Base-by-base conservation (phyloP, 371 early-diverging fungal species). In the Syncephalastrum contaminatum region DNA sequence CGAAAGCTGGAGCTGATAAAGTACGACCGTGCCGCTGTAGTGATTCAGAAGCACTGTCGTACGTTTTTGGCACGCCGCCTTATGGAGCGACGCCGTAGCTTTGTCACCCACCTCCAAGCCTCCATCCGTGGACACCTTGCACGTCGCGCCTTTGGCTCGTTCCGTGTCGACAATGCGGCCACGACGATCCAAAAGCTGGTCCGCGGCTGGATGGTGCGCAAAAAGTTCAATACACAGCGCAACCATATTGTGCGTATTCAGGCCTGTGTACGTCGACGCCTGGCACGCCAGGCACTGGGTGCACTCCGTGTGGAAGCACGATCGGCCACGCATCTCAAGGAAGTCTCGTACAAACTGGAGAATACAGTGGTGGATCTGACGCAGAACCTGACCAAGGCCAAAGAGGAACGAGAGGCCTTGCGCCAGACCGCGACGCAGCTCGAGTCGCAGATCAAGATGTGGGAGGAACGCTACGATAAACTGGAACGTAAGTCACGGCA, bases 351-450 rank as follows among this genome's bases (percentile, higher is more conserved):
- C 73, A 87, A 89, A 70, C 81, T 99, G 7, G 98, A 99, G 69
- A 91, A 86, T 78, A 98, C 96, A 82, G 90, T 99, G 50, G 87
- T 98, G 51, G 94, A 91, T 71, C 79, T 98, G 56, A 94, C 96
- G n/a, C 93, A 92, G 72, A 76, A 73, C 43, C 67, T 96, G 54
- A 86, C 84, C 6, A 73, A 76, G 56, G 82, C 88, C 56, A 82
- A 83, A 48, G 83, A 87, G 53, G 93, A 92, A 63, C 86, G 84
- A 73, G 80, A 82, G 40, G 66, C 70, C 19, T 63, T 90, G 24
- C 66, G 69, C 53, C 60, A 74, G 36, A 82, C 82, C 50, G 72
- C 88, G 44, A 56, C 71, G 13, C 61, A 72, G 4, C 66, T 91
- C 43, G 93, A 94, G 65, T 70, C 53, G 14, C 86, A 89, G 62